Percentiles rank a stretch among this genome's conserved stretches.
phyloP scores from a whole-genome alignment of 2,329 filamentous ascomycete genomes.

The Dactylellina cionopaga region DNA sequence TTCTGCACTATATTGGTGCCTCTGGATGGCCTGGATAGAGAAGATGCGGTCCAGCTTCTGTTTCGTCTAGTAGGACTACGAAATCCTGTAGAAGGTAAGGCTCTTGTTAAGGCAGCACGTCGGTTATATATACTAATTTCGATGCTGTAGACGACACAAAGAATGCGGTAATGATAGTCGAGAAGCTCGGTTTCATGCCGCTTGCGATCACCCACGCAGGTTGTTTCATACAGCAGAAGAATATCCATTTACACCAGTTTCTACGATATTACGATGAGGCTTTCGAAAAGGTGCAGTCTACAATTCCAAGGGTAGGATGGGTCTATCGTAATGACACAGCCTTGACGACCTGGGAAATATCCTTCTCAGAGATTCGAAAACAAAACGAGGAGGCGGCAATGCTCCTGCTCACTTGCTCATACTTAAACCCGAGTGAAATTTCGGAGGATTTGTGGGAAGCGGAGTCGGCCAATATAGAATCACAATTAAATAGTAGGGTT shows the following conservation, averaged over 20 bases:
- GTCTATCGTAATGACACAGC: conserved; percentile 24
- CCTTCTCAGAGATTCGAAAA: conserved; percentile 49
- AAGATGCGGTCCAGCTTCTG: conserved; percentile 1
- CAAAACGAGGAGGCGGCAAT: conserved; percentile 27
- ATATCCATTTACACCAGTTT: conserved; percentile 31
- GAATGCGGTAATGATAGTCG: conserved; percentile 11
- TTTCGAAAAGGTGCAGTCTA: conserved; percentile 18
- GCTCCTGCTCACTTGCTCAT: conserved; percentile 53
- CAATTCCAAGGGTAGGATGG: conserved; percentile 18
- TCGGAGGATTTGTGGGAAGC: conserved; percentile 30
- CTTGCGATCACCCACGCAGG: conserved; percentile 30
- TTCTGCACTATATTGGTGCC: not conserved
- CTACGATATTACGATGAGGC: conserved; percentile 33
- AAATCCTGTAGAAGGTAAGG: not conserved
- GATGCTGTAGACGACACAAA: not conserved
- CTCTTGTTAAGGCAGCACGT: too few relatives aligned
- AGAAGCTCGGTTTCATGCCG: conserved; percentile 42
- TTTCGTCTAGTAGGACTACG: not conserved
- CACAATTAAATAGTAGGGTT: not conserved
- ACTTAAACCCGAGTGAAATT: conserved; percentile 52
- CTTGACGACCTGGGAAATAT: conserved; percentile 49
- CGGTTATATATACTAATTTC: not conserved
- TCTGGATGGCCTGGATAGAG: conserved; percentile 20
- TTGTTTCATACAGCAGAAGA: conserved; percentile 20
- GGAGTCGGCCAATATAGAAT: too few relatives aligned